Conservation (phyloP, 2,329 filamentous ascomycete species). For the Chrysosporium queenslandicum region DNA sequence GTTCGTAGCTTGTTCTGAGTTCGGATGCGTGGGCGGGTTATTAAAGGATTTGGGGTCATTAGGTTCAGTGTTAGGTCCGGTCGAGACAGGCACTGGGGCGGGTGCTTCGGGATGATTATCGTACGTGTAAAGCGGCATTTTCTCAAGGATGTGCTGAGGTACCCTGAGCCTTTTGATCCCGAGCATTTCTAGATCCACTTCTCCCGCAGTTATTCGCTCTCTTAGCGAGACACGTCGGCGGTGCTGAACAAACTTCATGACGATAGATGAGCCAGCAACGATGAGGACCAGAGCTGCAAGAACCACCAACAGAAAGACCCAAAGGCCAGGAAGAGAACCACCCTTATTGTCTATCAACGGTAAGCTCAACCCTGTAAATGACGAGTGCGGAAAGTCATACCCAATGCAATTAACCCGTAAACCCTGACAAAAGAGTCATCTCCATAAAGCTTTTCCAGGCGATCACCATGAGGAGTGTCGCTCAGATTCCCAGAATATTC, state of each 20-base stretch:
- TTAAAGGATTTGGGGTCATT: neutral
- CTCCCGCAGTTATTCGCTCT: conserved; percentile 61
- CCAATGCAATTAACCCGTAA: conserved; percentile 42
- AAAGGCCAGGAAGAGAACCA: conserved; percentile 54
- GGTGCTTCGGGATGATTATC: conserved; percentile 25
- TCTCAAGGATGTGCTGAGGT: conserved; percentile 58
- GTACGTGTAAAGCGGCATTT: conserved; percentile 72
- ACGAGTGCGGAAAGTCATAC: conserved; percentile 23
- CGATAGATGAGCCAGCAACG: conserved; percentile 55
- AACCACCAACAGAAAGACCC: conserved; percentile 65
- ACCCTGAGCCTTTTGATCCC: conserved; percentile 76
- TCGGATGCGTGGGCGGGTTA: neutral
- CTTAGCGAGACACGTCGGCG: conserved; percentile 58
- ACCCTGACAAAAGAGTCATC: conserved; percentile 41
- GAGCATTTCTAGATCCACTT: conserved; percentile 75
- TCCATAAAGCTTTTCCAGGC: conserved; percentile 31
- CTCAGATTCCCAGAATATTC: conserved; percentile 69
- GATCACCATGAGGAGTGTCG: conserved; percentile 19
- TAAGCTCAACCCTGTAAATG: neutral
- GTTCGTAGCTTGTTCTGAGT: neutral
- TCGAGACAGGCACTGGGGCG: neutral
- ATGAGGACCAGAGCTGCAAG: conserved; percentile 60
- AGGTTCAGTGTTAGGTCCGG: neutral
- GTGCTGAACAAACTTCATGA: conserved; percentile 69
- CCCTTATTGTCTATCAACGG: conserved; percentile 11